These are phyloP conservation scores for Serendipita sp. DNA, from an alignment of 768 basidiomycete species.

Conservation along the genomic window DNA sequence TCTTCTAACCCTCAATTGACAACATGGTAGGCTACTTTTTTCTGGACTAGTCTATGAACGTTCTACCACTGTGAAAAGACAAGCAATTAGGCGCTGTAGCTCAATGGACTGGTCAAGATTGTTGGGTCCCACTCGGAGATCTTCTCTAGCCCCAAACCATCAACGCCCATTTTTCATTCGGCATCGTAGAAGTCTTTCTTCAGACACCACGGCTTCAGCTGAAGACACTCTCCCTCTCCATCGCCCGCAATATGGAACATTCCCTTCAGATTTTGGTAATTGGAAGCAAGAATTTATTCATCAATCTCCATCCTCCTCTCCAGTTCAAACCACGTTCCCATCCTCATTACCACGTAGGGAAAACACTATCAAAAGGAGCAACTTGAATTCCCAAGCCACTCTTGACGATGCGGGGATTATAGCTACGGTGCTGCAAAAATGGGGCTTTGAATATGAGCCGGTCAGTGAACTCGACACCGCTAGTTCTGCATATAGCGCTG, in stretches of 20 bases:
- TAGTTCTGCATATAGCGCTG: slow-evolving; percentile 12
- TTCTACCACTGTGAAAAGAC: not conserved
- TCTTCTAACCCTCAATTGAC: not conserved
- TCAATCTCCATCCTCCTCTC: not conserved
- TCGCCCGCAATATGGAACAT: not conserved
- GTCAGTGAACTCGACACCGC: slow-evolving; percentile 11
- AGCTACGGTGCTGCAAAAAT: not conserved
- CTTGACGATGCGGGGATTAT: not conserved
- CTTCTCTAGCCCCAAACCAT: not conserved
- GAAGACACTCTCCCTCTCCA: not conserved
- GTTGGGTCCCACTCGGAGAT: not conserved
- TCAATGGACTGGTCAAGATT: not conserved
- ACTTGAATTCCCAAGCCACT: not conserved
- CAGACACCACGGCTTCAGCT: not conserved
- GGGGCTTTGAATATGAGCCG: slow-evolving; percentile 9
- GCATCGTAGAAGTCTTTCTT: not conserved
- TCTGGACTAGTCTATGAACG: slow-evolving; percentile 12
- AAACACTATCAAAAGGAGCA: not conserved
- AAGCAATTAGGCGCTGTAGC: not conserved
- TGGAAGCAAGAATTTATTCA: not conserved
- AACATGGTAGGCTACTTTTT: slow-evolving; percentile 10
- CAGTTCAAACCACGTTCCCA: not conserved
- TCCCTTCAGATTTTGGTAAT: not conserved
- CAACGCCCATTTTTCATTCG: not conserved
- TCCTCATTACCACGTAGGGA: not conserved